Base-by-base conservation (phyloP, 441 rosid genomes). In the Isatis lusitanica region DNA sequence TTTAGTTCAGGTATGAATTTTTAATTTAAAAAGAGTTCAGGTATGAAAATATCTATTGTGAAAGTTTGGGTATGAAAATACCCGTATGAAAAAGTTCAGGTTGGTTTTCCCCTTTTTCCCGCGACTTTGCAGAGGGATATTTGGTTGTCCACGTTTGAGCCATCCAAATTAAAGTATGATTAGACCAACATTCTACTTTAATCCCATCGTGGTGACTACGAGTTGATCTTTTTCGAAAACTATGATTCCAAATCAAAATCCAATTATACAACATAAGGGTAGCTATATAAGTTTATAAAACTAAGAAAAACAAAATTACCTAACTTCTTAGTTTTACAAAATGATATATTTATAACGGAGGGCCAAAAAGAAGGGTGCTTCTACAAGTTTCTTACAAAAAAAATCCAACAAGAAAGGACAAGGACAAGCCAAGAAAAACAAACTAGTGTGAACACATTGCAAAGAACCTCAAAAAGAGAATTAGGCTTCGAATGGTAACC, bases 381-480 rank as follows among this genome's bases (percentile, higher is more conserved):
- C 11, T 9, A 10, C 13, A 9, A 38, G 13, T 36, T 4, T 42
- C 48, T 26, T 30, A 55, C 36, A 31, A 31, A 7, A 56, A 56
- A 0, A 4, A 31, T 64, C 53, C 56, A 48, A 64, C 16, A 64
- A 63, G 3, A 9, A 6, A 8, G 18, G 47, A 35, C 47, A 18
- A 9, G 12, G n/a, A 26, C 47, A 31, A 35, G 62, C 28, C 44
- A 66, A 66, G 38, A 24, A 40, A 40, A 56, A 3, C 53, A 9
- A 73, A 55, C 58, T 64, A 46, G 66, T 74, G 74, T 62, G 42
- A 28, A 15, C 3, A 15, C 17, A 9, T 12, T 55, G 67, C 15
- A 48, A 61, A 57, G 60, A 74, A 74, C 57, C 68, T 74, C 48
- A 42, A 60, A 74, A 66, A 67, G 44, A 4, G 4, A 17, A n/a